Base-by-base conservation (phyloP, 176 grass and related monocot species). In the Bolboschoenus planiculmis region DNA sequence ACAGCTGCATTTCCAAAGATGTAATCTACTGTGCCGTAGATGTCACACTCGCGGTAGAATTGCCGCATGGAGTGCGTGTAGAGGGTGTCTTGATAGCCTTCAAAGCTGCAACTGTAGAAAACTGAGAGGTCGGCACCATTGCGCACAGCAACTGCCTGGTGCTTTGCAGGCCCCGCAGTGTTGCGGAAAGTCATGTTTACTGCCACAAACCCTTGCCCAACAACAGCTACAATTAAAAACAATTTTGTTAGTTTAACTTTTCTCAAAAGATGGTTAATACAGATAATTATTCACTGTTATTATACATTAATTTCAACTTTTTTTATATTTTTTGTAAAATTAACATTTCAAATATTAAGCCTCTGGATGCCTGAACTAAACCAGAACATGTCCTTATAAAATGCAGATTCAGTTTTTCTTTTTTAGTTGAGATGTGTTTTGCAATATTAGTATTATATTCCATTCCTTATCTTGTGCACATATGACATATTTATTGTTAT, bases 31-130 rank as follows among this genome's bases (percentile, higher is more conserved):
- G 95, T 98, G 82, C 95, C 95, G 84, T 98, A 95, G 73, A 98
- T 56, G 90, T 98, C 95, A 79, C 95, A 98, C 0, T 82, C 84
- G 7, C 92, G 88, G 90, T 95, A 98, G 92, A 98, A 98, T 81
- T 98, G 92, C 2, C 92, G 78, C 78, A 95, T 85, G 8, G 95
- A 98, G 84, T 98, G 95, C 8, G 95, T 51, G 87, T 98, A 98
- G 16, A 98, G 90, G 30, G 95, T 98, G 89, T 98, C 95, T 84
- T 98, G 95, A 78, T 98, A 98, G 36, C 88, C 92, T 81, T 98
- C 95, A 80, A 95, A 90, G 92, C 95, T 98, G 90, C 95, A 98
- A 81, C 29, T 81, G 92, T 98, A 95, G 90, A 98, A 98, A 43
- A 90, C 85, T 10, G 92, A 95, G 0, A 93, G 82, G 37, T 98